Evolutionary conservation across 2,329 filamentous ascomycete species (phyloP).

Genomic region (Aureobasidium namibiae): DNA sequence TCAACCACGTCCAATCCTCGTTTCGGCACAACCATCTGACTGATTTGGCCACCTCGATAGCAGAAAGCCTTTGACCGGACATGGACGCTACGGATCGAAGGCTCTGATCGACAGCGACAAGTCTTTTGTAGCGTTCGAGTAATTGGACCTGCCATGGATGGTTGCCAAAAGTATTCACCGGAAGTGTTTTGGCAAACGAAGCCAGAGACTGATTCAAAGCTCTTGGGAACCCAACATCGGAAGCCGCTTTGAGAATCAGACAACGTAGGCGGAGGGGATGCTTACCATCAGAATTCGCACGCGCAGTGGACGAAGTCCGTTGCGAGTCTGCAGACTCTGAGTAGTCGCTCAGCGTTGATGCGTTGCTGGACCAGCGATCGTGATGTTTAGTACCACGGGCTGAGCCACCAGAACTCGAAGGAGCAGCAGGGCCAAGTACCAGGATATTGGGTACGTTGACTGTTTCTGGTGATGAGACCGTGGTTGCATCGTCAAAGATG

Average conservation of each 20-base stretch:
- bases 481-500: conserved; percentile 79
- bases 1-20: conserved; percentile 68
- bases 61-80: conserved; percentile 54
- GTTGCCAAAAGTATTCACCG: conserved; percentile 69
- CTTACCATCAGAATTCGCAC: conserved; percentile 64
- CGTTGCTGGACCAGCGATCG: conserved; percentile 69
- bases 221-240: conserved; percentile 73
- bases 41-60: conserved; percentile 71
- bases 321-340: conserved; percentile 53
- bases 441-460: conserved; percentile 74
- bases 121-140: conserved; percentile 69
- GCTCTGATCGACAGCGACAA: conserved; percentile 65
- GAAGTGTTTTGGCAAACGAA: conserved; percentile 66
- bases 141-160: conserved; percentile 61
- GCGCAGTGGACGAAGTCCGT: conserved; percentile 65
- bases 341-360: conserved; percentile 69
- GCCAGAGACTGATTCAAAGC: conserved; percentile 52
- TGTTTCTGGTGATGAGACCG: conserved; percentile 64
- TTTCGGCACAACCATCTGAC: conserved; percentile 67
- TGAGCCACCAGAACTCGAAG: conserved; percentile 27
- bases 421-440: conserved; percentile 61
- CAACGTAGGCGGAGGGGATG: conserved; percentile 71
- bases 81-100: conserved; percentile 50
- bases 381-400: conserved; percentile 45
- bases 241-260: conserved; percentile 74